phyloP scores from a whole-genome alignment of 345 rosid genomes.

The Linum usitatissimum region DNA sequence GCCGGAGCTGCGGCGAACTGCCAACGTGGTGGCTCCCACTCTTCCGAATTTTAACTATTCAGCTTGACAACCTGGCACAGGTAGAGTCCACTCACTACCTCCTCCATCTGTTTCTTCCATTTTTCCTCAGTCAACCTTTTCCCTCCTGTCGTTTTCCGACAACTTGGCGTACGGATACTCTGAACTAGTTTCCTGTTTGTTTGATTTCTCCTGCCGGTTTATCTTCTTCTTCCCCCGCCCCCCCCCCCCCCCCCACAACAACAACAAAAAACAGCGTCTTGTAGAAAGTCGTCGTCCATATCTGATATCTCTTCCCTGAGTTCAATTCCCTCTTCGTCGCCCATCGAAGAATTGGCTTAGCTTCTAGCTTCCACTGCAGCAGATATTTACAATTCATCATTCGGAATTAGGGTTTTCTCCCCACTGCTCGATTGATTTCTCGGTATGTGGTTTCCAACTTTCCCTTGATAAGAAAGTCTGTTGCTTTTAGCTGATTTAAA shows the following conservation, averaged over 20 bases:
- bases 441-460: neutral
- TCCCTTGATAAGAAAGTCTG: neutral
- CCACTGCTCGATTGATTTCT: neutral
- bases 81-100: neutral
- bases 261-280: no score
- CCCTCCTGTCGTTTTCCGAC: neutral
- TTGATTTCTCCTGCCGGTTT: neutral
- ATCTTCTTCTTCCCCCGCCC: no score
- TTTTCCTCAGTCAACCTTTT: neutral
- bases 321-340: neutral
- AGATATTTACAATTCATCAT: neutral
- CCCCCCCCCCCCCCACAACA: no score
- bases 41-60: neutral
- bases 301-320: no score
- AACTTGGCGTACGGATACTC: neutral
- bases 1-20: neutral
- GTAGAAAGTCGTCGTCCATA: no score
- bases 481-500: no score
- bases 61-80: neutral
- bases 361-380: neutral
- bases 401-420: neutral
- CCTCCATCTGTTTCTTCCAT: neutral
- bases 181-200: neutral
- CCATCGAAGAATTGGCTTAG: neutral
- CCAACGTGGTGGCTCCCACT: neutral